These are phyloP conservation scores for Zygotorulaspora danielsina DNA, from an alignment of 805 yeast genomes.

Conservation along the genomic window DNA sequence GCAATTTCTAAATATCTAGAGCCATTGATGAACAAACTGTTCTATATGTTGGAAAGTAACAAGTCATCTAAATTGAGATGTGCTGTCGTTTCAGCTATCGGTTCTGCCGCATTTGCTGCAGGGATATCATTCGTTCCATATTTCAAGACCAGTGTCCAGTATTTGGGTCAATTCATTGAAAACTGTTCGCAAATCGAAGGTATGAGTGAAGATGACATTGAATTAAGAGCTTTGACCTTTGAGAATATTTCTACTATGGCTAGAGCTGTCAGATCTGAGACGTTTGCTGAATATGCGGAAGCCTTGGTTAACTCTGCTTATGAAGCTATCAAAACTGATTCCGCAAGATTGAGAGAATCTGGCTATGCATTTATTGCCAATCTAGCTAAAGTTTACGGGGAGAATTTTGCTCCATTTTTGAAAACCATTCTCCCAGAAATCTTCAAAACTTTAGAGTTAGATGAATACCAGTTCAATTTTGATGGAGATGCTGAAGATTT, in stretches of 20 bases:
- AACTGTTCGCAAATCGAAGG: conserved; percentile 67
- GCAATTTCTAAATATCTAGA: conserved; percentile 77
- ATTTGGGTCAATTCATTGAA: conserved; percentile 75
- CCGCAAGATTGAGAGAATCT: conserved; percentile 86
- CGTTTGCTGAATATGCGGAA: conserved; percentile 79
- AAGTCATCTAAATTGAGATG: conserved; percentile 66
- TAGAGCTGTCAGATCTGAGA: conserved; percentile 89
- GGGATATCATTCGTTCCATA: conserved; percentile 85
- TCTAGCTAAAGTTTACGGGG: conserved; percentile 92
- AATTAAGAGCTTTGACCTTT: conserved; percentile 84
- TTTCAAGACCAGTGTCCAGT: conserved; percentile 75
- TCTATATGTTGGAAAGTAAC: conserved; percentile 75
- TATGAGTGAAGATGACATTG: conserved; percentile 82
- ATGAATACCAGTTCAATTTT: conserved; percentile 68
- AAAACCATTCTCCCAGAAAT: conserved; percentile 79
- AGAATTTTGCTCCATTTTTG: conserved; percentile 82
- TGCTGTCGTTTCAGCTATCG: conserved; percentile 90
- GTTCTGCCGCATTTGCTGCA: conserved; percentile 94
- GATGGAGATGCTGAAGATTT: conserved; percentile 50
- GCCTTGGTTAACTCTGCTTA: conserved; percentile 88
- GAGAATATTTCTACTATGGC: conserved; percentile 95
- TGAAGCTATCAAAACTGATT: conserved; percentile 67
- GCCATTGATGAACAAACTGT: conserved; percentile 84
- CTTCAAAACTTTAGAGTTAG: conserved; percentile 76
- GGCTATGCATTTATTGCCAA: conserved; percentile 91